phyloP scores from a whole-genome alignment of 805 yeast species.

The Phaffomyces thermotolerans region DNA sequence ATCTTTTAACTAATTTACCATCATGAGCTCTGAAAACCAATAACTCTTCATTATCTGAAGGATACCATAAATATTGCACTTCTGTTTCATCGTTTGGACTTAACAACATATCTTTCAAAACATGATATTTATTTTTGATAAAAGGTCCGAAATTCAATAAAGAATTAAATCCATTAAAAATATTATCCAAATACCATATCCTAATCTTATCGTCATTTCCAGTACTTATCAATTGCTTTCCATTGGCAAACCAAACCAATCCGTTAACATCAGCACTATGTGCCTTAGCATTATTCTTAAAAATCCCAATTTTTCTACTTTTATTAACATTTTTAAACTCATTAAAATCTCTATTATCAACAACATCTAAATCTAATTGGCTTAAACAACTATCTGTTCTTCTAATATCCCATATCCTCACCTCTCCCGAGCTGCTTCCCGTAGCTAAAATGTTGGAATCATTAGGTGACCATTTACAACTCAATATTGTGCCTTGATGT shows the following conservation, averaged over 20 bases:
- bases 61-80: slow-evolving; percentile 53
- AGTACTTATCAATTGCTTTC: slow-evolving; percentile 52
- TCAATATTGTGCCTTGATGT: slow-evolving; percentile 42
- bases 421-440: slow-evolving; percentile 78
- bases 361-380: slow-evolving; percentile 50
- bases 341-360: slow-evolving; percentile 24
- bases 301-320: slow-evolving; percentile 17
- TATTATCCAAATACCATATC: slow-evolving; percentile 64
- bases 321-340: slow-evolving; percentile 10
- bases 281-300: slow-evolving; percentile 38
- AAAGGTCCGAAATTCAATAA: slow-evolving; percentile 73
- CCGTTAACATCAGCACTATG: slow-evolving; percentile 80
- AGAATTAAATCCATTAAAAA: slow-evolving; percentile 44
- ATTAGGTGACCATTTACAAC: slow-evolving; percentile 72
- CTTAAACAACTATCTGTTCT: slow-evolving; percentile 56
- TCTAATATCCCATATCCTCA: slow-evolving; percentile 81
- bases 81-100: slow-evolving; percentile 42
- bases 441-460: slow-evolving; percentile 57
- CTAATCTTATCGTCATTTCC: slow-evolving; percentile 79
- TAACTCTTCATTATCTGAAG: slow-evolving; percentile 71
- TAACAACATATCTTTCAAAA: slow-evolving; percentile 23
- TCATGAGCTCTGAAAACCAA: slow-evolving; percentile 49
- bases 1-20: slow-evolving; percentile 55
- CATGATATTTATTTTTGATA: slow-evolving; percentile 51
- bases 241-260: slow-evolving; percentile 62